Conservation (phyloP, 805 yeast genomes). For the Candida adriatica region DNA sequence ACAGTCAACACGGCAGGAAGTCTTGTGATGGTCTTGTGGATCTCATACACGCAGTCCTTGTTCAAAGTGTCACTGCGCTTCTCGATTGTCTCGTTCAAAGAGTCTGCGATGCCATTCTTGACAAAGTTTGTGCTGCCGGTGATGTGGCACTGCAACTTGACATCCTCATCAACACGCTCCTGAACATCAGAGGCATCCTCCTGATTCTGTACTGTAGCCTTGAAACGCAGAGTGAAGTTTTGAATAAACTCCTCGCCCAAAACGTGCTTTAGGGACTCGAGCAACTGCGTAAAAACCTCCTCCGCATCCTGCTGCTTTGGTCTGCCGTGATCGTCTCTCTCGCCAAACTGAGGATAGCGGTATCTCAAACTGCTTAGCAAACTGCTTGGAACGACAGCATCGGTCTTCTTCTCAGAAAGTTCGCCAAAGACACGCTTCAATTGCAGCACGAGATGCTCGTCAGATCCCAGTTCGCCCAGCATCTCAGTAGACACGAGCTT, state of each 20-base stretch:
- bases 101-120: slow-evolving; percentile 72
- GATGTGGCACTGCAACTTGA: slow-evolving; percentile 86
- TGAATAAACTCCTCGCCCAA: slow-evolving; percentile 45
- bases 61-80: slow-evolving; percentile 69
- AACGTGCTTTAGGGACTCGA: slow-evolving; percentile 42
- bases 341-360: slow-evolving; percentile 84
- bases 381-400: slow-evolving; percentile 59
- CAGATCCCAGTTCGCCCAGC: slow-evolving; percentile 28
- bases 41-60: slow-evolving; percentile 63
- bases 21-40: slow-evolving; percentile 53
- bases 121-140: slow-evolving; percentile 78
- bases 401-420: slow-evolving; percentile 32
- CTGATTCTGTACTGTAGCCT: slow-evolving; percentile 54
- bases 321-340: slow-evolving; percentile 60
- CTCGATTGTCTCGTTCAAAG: slow-evolving; percentile 70
- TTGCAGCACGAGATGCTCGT: slow-evolving; percentile 39
- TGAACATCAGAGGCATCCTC: slow-evolving; percentile 45
- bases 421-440: slow-evolving; percentile 37
- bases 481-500: slow-evolving; percentile 44
- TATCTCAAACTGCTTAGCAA: slow-evolving; percentile 61
- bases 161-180: slow-evolving; percentile 46
- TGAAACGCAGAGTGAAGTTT: slow-evolving; percentile 60
- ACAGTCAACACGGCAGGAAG: slow-evolving; percentile 85
- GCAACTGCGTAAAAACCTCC: slow-evolving; percentile 81
- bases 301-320: slow-evolving; percentile 98